These are phyloP conservation scores for Acephala macrosclerotiorum DNA, from an alignment of 2,329 filamentous ascomycete species.

Conservation along the genomic window DNA sequence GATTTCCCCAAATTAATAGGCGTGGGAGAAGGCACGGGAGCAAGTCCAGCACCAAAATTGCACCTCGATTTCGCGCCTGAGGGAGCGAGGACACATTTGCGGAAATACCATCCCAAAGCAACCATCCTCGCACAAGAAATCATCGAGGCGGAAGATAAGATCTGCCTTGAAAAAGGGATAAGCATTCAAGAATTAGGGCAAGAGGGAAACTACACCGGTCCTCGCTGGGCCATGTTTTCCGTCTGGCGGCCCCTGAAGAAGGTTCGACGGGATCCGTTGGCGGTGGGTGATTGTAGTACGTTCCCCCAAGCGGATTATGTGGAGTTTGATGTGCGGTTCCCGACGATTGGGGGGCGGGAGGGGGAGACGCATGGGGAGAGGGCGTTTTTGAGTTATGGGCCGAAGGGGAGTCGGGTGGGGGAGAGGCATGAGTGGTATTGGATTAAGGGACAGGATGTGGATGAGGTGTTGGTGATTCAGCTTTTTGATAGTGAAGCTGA, in stretches of 20 bases:
- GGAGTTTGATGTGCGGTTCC: conserved; percentile 19
- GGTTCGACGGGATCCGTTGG: conserved; percentile 35
- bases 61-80: conserved; percentile 42
- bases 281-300: conserved; percentile 25
- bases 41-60: conserved; percentile 41
- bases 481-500: conserved; percentile 36
- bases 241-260: conserved; percentile 36
- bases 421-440: conserved; percentile 35
- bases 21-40: conserved; percentile 33
- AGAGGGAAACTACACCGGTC: conserved; percentile 21
- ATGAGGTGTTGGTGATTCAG: conserved; percentile 33
- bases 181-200: conserved; percentile 10
- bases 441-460: conserved; percentile 26
- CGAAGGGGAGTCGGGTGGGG: background rate
- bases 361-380: conserved; percentile 15
- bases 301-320: conserved; percentile 29
- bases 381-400: conserved; percentile 20
- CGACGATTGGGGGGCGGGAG: conserved; percentile 13
- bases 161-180: background rate
- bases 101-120: conserved; percentile 38
- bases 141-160: conserved; percentile 36
- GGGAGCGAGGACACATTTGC: conserved; percentile 40
- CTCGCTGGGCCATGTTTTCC: conserved; percentile 33
- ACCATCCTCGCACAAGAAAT: conserved; percentile 26
- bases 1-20: conserved; percentile 39